Base-by-base conservation (phyloP, 306 rosid species). In the Begonia masoniana region DNA sequence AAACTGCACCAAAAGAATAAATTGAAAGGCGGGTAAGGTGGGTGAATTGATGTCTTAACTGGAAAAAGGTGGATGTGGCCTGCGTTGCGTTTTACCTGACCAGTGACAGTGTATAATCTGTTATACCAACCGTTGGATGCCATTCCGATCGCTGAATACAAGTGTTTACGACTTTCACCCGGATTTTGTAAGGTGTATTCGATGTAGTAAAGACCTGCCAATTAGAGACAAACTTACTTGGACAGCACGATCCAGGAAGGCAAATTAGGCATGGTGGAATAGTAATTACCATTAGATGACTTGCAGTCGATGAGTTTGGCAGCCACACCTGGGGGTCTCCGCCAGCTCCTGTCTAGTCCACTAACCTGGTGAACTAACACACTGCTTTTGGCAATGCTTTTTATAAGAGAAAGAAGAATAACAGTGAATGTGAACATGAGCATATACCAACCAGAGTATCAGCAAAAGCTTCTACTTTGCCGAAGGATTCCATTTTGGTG, bases 331-430 rank as follows among this genome's bases (percentile, higher is more conserved):
- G 94, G 80, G 8, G 95, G 85, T 62, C 67, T 82, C 68, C 75
- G 78, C 97, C 97, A 89, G 79, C 97, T 89, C 78, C 95, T 80
- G 68, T 85, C 97, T 47, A 89, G 58, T 51, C 97, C 97, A 60
- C 94, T 73, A 51, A 89, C 85, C 97, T 88, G 76, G 62, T 11
- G 57, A 62, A 43, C 9, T 21, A 3, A 21, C 4, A 21, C 24
- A 21, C 24, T 21, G 24, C 24, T 21, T 21, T 21, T 21, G 24
- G 4, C 24, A 21, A 21, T 21, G 24, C 4, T 21, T 21, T 21
- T 21, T 12, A 12, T 1, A 46, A 45, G 49, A 54, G 23, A 49
- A 15, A 45, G 47, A 21, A 39, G 46, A 41, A 21, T 2, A 21
- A 21, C 4, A 21, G 24, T 21, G 24, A 21, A 0, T 21, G 2